A percentile compares a stretch with the other conserved stretches of the same genome.
Conservation (phyloP, 2,329 filamentous ascomycete genomes). For the Claviceps capensis region DNA sequence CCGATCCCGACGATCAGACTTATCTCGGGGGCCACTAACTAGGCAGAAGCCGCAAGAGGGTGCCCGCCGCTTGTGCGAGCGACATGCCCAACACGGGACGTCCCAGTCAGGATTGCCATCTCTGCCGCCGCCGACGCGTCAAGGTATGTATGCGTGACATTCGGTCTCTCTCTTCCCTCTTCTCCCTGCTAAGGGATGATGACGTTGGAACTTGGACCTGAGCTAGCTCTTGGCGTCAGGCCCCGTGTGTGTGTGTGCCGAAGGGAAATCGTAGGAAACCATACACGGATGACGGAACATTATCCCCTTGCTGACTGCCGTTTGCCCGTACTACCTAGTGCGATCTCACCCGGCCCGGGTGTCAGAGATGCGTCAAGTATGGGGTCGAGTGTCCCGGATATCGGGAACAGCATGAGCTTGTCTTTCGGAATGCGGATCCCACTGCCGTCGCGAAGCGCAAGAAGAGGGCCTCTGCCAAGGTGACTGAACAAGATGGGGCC, state of each 20-base stretch:
- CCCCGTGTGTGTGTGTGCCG: too few species aligned
- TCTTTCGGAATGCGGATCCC: slow-evolving; percentile 23
- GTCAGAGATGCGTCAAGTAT: slow-evolving; percentile 27
- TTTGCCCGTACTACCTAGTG: slow-evolving; percentile 17
- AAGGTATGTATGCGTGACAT: slow-evolving; percentile 22
- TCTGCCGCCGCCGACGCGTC: slow-evolving; percentile 26
- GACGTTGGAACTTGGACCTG: too few species aligned
- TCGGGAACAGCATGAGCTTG: slow-evolving; percentile 24
- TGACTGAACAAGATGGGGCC: background rate
- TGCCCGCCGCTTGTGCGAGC: background rate
- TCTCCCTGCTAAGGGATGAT: too few species aligned
- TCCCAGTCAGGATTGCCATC: slow-evolving; percentile 27
- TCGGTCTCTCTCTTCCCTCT: background rate
- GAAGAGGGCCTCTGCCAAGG: slow-evolving; percentile 11
- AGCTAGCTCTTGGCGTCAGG: too few species aligned
- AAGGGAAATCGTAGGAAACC: too few species aligned
- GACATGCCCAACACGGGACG: slow-evolving; percentile 27
- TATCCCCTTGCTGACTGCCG: too few species aligned
- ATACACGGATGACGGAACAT: too few species aligned
- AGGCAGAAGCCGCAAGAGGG: too few species aligned
- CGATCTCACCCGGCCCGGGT: slow-evolving; percentile 25
- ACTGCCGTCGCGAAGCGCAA: slow-evolving; percentile 17
- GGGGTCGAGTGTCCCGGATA: slow-evolving; percentile 26
- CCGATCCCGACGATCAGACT: too few species aligned
- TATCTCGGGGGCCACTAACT: too few species aligned